Base-by-base conservation (phyloP, 371 early-diverging fungal species). In the Mucor racemosus region DNA sequence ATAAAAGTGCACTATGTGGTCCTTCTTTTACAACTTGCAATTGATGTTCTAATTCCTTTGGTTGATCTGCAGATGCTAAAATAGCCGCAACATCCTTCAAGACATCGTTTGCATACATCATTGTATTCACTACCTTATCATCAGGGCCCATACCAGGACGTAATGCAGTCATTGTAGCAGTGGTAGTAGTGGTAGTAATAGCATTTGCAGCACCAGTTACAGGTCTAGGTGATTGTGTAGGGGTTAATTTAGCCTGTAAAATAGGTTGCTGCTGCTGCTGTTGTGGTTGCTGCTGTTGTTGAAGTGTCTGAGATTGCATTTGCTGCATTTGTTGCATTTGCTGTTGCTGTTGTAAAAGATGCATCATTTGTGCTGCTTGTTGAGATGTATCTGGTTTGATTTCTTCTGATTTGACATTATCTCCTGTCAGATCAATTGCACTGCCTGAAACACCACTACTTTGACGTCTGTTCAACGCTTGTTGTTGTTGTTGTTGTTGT, bases 61-160 rank as follows among this genome's bases (percentile, higher is more conserved):
- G 54, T 46, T 62, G 54, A 53, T 70, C 58, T 7, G 57, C 41
- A 19, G 44, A n/a, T 26, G 61, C 42, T 44, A 80, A 53, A 13
- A 77, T 67, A 10, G 64, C 39, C 5, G 72, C 74, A 9, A 81
- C 72, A 33, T 78, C 78, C 38, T 76, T 81, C 17, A 78, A 41
- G 0, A 78, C 78, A 64, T 81, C 78, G 7, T 68, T 80, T 41
- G 71, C 71, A 65, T 67, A 80, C 35, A 68, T 39, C 68, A 68
- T 74, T 0, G 73, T 55, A 53, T 79, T 79, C 6, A 62, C 59
- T 0, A 79, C 63, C 58, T 75, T 75, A 35, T 74, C 73, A 41
- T 75, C 75, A 4, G 75, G 65, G 31, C 71, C 75, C 71, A 79
- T 72, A 4, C 80, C 80, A 8, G 81, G 78, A 14, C 75, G 63